Percentiles rank a stretch among this genome's conserved stretches.
Evolutionary conservation across 192 early-diverging fungal species (phyloP).

Genomic region (Coemansia sp.): DNA sequence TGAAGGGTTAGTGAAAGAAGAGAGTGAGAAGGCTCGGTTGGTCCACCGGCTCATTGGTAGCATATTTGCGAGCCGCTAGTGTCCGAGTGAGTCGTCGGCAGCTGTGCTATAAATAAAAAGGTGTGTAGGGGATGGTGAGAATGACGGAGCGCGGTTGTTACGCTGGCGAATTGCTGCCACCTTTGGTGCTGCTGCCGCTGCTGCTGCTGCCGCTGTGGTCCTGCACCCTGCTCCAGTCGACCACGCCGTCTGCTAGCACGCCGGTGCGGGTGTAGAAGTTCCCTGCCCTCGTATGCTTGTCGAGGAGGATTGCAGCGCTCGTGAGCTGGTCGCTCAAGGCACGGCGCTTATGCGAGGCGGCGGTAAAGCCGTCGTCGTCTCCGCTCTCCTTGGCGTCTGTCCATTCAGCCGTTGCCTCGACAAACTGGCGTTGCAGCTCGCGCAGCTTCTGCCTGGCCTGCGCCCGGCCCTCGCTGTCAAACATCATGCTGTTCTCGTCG

Average conservation of each 20-base stretch:
- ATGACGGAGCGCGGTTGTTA: too few species aligned
- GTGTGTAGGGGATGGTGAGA: too few species aligned
- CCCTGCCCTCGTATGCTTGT: constrained; percentile 54
- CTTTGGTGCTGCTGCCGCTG: background rate
- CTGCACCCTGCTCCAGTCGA: constrained; percentile 48
- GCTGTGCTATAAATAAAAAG: too few species aligned
- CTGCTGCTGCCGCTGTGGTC: background rate
- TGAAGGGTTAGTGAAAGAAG: too few species aligned
- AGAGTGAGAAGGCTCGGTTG: too few species aligned
- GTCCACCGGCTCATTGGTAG: too few species aligned
- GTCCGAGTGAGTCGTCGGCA: too few species aligned
- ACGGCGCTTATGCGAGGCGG: constrained; percentile 10
- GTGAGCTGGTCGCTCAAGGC: constrained; percentile 33
- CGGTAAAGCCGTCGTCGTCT: constrained; percentile 33
- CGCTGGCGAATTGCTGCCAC: too few species aligned
- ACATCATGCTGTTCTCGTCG: constrained; percentile 56
- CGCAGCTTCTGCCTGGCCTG: constrained; percentile 35
- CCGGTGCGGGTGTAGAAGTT: constrained; percentile 49
- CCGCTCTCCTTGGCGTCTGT: constrained; percentile 36
- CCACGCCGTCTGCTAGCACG: constrained; percentile 19
- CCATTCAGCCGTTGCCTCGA: constrained; percentile 52
- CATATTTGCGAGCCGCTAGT: too few species aligned
- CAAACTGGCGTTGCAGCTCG: constrained; percentile 42
- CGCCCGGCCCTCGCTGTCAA: constrained; percentile 50
- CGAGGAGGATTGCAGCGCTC: constrained; percentile 44